Conservation (phyloP, 148 eudicot species). For the Persicaria maculosa region DNA sequence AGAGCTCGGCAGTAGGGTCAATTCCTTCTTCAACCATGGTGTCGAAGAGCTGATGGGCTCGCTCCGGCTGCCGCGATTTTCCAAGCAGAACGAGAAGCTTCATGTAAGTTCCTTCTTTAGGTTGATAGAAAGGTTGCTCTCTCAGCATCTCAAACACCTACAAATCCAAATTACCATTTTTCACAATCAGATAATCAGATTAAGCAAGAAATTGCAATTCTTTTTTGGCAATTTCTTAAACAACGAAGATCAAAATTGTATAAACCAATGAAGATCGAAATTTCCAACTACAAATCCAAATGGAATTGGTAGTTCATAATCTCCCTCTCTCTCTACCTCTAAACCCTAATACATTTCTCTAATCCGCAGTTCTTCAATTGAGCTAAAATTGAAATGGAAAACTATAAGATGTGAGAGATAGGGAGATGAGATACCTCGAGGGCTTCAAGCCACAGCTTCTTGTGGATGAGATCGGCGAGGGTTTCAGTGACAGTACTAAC, state of each 20-base stretch:
- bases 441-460: conserved; percentile 77
- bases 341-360: no score
- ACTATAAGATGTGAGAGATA: neutral
- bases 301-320: no score
- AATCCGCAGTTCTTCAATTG: neutral
- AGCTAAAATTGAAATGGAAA: neutral
- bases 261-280: no score
- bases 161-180: conserved; percentile 12
- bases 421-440: conserved; percentile 44
- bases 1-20: conserved; percentile 71
- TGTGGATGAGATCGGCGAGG: conserved; percentile 57
- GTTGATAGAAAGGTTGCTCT: conserved; percentile 81
- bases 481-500: conserved; percentile 80
- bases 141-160: conserved; percentile 92
- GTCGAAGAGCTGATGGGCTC: conserved; percentile 64
- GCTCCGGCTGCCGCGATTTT: conserved; percentile 71
- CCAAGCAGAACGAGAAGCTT: conserved; percentile 87
- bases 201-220: neutral
- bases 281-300: no score
- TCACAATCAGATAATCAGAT: neutral
- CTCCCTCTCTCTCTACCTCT: no score
- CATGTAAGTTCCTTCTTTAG: conserved; percentile 93
- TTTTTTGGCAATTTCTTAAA: neutral
- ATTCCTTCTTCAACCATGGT: conserved; percentile 72
- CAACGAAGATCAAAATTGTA: no score